Base-by-base conservation (phyloP, 805 yeast species). In the Candida stauntonica region DNA sequence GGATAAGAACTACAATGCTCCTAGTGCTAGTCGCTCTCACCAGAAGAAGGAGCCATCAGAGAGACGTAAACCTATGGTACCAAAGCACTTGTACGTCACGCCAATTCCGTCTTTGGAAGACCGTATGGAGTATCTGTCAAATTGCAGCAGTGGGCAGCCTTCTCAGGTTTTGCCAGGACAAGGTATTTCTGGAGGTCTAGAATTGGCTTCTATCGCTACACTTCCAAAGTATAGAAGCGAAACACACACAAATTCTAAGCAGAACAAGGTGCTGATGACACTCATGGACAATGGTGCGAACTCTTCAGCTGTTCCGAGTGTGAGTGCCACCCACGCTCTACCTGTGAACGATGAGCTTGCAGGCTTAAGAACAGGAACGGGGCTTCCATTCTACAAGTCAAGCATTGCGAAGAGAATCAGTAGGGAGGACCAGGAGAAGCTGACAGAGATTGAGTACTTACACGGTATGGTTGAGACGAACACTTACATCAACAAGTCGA, bases 381-480 rank as follows among this genome's bases (percentile, higher is more conserved):
- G 79, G 0, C 50, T 74, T 24, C 76, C 77, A 0, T 62, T 58
- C 27, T 73, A 65, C 46, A 19, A 58, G 54, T 26, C 49, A 44
- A 30, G 52, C 15, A 35, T 56, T 37, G 33, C 47, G 38, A 42
- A 52, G 41, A 51, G 64, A 61, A 49, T 60, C 39, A 43, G 55
- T 36, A 38, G 38, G 35, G 54, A 58, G 54, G 51, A 56, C 60
- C 30, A 58, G 55, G 51, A 65, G 45, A 58, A 66, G 21, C 57
- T 74, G 17, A 67, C 60, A 39, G 75, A 72, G 44, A 51, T 73
- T 24, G 79, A 74, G 45, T 69, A 70, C 45, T 45, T 64, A 6
- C 80, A 75, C 42, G 75, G 75, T 29, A 59, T 68, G 7, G 72
- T 73, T 20, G 67, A 68, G 21, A 45, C 69, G 16, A 72, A 72